Evolutionary conservation across 345 rosid genomes (phyloP), one percentile per base, ranked within the genome.

Genomic region (Geranium brycei): DNA sequence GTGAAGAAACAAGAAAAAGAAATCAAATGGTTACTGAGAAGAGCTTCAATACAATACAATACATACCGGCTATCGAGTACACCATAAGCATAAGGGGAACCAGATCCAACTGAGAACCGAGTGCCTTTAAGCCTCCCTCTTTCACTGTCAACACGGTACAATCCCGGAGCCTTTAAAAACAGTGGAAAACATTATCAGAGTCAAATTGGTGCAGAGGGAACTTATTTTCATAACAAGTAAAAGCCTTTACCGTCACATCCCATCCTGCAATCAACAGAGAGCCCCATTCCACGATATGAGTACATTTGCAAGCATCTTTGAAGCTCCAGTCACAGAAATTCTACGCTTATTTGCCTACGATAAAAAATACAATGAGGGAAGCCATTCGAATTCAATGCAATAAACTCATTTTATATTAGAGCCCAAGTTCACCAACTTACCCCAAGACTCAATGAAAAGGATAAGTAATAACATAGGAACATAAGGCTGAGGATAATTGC

Each of bases 11-110:
- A 2, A 32, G 6, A 32, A 32, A 32, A 6, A 32, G 38, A 32
- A 32, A 32, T 32, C 4, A 32, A 6, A 32, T 32, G 38, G 38
- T 32, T 6, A 32, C 3, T 2, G 38, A 32, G 6, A 32, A 32
- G 38, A 32, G 38, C 3, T 32, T 32, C 38, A 59, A 67, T 55
- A 35, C 12, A 17, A n/a, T n/a, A n/a, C n/a, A n/a, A n/a, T n/a
- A 59, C 72, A 68, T 83, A 95, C 99, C 97, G 96, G 69, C 82
- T 87, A 69, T 95, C 99, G 12, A 95, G 79, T 18, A 95, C 95
- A 72, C 99, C 99, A 62, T 95, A 95, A 31, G 97, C 99, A 71
- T 95, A 95, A n/a, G 99, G 99, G 35, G 99, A 95, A 73, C 99
- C 99, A 62, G 99, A 95, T 66, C 97, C 99, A 57, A 91, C 99